A percentile compares a stretch with the other conserved stretches of the same genome.
Evolutionary conservation across 106 monocot genomes (phyloP).

Genomic region (Apostasia shenzhenica): DNA sequence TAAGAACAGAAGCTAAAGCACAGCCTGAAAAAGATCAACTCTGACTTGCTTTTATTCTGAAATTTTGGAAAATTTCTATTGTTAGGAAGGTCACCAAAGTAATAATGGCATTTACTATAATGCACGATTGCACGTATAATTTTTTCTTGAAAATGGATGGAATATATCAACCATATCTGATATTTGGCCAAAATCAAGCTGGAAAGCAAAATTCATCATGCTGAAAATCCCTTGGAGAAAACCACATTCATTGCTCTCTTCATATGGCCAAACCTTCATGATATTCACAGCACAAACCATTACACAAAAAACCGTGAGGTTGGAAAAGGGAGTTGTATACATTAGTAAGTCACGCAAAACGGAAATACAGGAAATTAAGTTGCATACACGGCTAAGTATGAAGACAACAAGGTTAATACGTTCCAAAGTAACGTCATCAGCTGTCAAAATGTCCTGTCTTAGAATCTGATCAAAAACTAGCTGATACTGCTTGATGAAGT

Average conservation of each 20-base stretch:
- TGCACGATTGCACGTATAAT: not conserved
- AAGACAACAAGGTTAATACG: constrained; percentile 64
- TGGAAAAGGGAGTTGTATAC: not conserved
- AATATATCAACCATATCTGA: constrained; percentile 42
- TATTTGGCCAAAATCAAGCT: constrained; percentile 31
- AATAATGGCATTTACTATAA: too few relatives aligned
- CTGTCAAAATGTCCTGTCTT: constrained; percentile 40
- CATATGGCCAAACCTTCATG: constrained; percentile 89
- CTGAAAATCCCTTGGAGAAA: constrained; percentile 64
- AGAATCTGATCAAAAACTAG: constrained; percentile 63
- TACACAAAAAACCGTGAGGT: not conserved
- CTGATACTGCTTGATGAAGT: constrained; percentile 66
- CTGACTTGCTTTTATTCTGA: constrained; percentile 48
- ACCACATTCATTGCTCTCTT: constrained; percentile 73
- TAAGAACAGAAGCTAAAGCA: constrained; percentile 69
- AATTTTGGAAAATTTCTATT: not conserved
- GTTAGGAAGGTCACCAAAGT: too few relatives aligned
- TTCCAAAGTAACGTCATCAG: constrained; percentile 56
- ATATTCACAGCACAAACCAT: not conserved
- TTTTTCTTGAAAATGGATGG: not conserved
- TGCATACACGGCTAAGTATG: constrained; percentile 67
- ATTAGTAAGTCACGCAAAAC: not conserved
- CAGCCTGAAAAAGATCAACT: constrained; percentile 39
- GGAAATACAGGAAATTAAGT: not conserved
- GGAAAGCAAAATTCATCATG: constrained; percentile 58